Evolutionary conservation across 2,329 filamentous ascomycete genomes (phyloP).

Genomic region (Cordyceps javanica): DNA sequence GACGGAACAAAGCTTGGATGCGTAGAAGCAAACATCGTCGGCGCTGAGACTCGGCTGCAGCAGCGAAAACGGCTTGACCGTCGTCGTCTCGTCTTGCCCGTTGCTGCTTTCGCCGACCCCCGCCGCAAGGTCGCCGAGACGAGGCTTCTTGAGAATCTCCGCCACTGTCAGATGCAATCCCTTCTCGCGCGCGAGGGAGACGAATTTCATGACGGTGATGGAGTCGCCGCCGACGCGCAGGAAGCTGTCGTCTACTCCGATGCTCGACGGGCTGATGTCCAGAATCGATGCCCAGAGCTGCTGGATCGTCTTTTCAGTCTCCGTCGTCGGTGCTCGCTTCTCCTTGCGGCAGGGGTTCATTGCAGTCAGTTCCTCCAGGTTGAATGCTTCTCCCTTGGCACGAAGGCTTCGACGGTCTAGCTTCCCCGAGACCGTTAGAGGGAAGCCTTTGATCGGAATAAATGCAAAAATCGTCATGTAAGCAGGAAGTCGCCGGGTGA

Average conservation of each 20-base stretch:
- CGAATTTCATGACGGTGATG: conserved; percentile 22
- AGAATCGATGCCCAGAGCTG: conserved; percentile 32
- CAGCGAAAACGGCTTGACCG: background rate
- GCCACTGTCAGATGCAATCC: conserved; percentile 15
- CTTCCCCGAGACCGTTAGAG: conserved; percentile 37
- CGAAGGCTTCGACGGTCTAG: conserved; percentile 37
- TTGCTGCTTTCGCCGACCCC: background rate
- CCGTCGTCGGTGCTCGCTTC: conserved; percentile 27
- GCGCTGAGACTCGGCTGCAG: background rate
- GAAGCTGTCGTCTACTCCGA: conserved; percentile 37
- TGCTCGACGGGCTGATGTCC: conserved; percentile 24
- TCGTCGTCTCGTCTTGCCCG: background rate
- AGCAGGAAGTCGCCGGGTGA: conserved; percentile 3
- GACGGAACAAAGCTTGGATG: conserved; percentile 14
- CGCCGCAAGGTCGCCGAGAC: conserved; percentile 12
- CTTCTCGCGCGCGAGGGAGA: conserved; percentile 15
- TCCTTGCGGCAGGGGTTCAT: conserved; percentile 17
- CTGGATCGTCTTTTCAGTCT: conserved; percentile 30
- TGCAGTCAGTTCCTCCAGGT: conserved; percentile 28
- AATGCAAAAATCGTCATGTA: conserved; percentile 38
- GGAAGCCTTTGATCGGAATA: conserved; percentile 34
- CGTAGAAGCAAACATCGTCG: conserved; percentile 11
- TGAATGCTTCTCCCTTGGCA: conserved; percentile 31
- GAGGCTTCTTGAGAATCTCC: conserved; percentile 13
- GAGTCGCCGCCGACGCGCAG: conserved; percentile 38